Conservation (phyloP, 2,329 filamentous ascomycete genomes). For the Diaporthe amygdali region DNA sequence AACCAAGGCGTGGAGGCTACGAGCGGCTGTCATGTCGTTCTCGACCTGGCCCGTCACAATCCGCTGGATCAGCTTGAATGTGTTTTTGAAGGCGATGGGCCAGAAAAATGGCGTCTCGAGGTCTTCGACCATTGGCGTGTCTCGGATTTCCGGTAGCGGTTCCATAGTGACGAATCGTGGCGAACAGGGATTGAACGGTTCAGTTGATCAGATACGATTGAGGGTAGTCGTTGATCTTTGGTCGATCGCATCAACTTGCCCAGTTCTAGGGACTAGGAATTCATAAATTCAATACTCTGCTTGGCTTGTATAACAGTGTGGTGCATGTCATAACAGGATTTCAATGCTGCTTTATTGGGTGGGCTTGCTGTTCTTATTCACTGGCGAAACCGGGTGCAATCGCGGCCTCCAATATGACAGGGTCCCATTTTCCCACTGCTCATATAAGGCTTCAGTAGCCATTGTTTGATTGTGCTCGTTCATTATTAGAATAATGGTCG, state of each 20-base stretch:
- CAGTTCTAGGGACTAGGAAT: background rate
- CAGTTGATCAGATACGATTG: background rate
- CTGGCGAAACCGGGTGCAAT: background rate
- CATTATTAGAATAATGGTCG: conserved; percentile 8
- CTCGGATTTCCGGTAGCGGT: background rate
- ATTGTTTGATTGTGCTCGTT: conserved; percentile 16
- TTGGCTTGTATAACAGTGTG: background rate
- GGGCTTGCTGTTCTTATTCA: conserved; percentile 9
- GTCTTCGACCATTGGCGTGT: conserved; percentile 20
- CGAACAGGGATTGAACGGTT: background rate
- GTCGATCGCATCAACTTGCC: background rate
- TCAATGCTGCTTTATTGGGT: background rate
- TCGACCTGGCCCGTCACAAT: conserved; percentile 33
- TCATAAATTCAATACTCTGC: background rate
- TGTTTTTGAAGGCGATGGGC: conserved; percentile 27
- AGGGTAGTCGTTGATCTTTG: background rate
- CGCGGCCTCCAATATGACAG: background rate
- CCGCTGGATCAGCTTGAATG: conserved; percentile 31
- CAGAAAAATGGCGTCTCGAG: conserved; percentile 24
- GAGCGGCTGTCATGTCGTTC: conserved; percentile 29
- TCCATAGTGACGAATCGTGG: background rate
- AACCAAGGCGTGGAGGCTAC: conserved; percentile 24
- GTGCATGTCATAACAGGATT: background rate
- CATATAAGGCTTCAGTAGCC: conserved; percentile 2
- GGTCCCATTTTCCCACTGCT: background rate